Evolutionary conservation across 1,139 yeast species (phyloP).

Genomic region (Geotrichum siamense): DNA sequence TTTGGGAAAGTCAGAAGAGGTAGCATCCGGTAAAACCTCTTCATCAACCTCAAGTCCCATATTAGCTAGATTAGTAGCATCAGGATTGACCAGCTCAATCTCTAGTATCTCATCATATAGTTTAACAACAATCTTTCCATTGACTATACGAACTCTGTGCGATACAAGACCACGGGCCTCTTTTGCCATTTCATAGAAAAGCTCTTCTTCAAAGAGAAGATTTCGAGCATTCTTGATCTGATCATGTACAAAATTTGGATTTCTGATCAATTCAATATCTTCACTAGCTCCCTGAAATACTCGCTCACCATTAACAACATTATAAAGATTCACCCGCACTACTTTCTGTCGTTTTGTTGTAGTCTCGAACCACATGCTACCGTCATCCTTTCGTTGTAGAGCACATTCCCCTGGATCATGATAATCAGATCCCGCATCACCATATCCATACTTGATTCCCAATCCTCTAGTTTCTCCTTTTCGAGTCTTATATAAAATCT

Average conservation of each 20-base stretch:
- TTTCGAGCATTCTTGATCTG: slow-evolving; percentile 44
- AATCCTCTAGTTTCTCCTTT: slow-evolving; percentile 48
- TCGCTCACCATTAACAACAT: slow-evolving; percentile 25
- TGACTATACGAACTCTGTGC: slow-evolving; percentile 60
- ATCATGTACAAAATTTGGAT: slow-evolving; percentile 23
- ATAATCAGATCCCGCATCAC: slow-evolving; percentile 79
- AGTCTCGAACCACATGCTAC: slow-evolving; percentile 31
- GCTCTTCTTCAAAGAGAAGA: slow-evolving; percentile 79
- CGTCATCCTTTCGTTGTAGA: slow-evolving; percentile 39
- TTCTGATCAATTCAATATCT: slow-evolving; percentile 17
- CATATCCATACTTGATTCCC: slow-evolving; percentile 84
- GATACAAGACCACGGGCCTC: slow-evolving; percentile 72
- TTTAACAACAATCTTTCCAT: slow-evolving; percentile 58
- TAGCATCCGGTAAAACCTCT: slow-evolving; percentile 11
- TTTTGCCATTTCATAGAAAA: slow-evolving; percentile 41
- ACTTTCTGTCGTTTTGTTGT: slow-evolving; percentile 31
- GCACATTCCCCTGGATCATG: slow-evolving; percentile 70
- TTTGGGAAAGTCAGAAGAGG: slow-evolving; percentile 4
- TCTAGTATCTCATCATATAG: slow-evolving; percentile 62
- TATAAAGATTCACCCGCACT: slow-evolving; percentile 37
- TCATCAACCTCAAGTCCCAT: slow-evolving; percentile 18
- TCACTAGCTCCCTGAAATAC: slow-evolving; percentile 23
- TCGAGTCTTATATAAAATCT: slow-evolving; percentile 63
- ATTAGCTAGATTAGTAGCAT: slow-evolving; percentile 5
- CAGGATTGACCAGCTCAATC: slow-evolving; percentile 49